Evolutionary conservation across 2,329 filamentous ascomycete genomes (phyloP), one percentile per base, ranked within the genome.

Genomic region (Ophiostoma novo-ulmi): DNA sequence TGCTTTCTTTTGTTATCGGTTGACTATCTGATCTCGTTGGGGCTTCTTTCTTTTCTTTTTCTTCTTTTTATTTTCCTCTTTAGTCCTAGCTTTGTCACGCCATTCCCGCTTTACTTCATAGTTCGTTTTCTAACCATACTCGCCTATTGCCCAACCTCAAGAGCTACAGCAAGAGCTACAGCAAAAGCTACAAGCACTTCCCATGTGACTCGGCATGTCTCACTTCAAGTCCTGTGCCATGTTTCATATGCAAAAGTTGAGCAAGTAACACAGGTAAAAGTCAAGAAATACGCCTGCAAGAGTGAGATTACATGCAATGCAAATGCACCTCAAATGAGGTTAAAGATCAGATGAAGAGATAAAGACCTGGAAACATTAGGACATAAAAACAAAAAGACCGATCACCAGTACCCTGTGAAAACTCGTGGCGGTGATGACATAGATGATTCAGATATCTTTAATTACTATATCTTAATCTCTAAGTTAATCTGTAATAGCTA

Each of bases 21-120:
- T 20, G 5, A 48, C 5, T 44, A 4, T 11, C 10, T 39, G 31
- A 31, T 31, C 3, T 31, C 31, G 31, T 13, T 48, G 13, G 26
- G 52, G n/a, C 11, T 58, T 55, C 48, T 55, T 58, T 58, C 22
- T 58, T 58, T 58, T 26, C 52, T 58, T 58, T 58, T 58, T 22
- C 22, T 58, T 58, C 52, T 4, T 11, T 58, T 26, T n/a, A 20
- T 20, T 58, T 4, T 58, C 52, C 20, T 31, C 22, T 13, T 31
- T 31, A 10, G 52, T 26, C 13, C 52, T 58, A 48, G 44, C 11
- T 26, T 55, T 58, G 52, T 44, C 39, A 11, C 26, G 14, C 22
- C 7, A 26, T 5, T 26, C 44, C 20, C 20, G 31, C 31, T 31
- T 31, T 31, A 31, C 31, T 31, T 58, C 13, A 11, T 26, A 22